Evolutionary conservation across 208 protist species (phyloP).

Genomic region (Borovskyia barvae): DNA sequence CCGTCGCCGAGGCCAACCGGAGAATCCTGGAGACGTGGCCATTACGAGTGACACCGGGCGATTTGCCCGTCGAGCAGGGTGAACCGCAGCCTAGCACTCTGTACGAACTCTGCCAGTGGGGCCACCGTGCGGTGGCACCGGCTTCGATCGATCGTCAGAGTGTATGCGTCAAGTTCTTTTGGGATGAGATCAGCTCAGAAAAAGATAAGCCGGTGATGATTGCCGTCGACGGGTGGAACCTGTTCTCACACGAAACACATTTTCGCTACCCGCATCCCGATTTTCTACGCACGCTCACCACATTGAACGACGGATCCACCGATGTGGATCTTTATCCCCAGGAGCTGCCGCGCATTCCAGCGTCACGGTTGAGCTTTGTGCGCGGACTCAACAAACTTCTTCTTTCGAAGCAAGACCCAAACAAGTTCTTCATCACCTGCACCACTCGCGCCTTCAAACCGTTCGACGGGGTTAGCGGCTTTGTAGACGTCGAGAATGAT

Average conservation of each 20-base stretch:
- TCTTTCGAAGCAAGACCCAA: constrained; percentile 69
- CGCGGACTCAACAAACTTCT: constrained; percentile 89
- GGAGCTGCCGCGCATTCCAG: constrained; percentile 87
- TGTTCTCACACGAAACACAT: constrained; percentile 90
- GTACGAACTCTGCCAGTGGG: constrained; percentile 85
- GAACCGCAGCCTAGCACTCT: constrained; percentile 72
- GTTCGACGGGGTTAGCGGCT: constrained; percentile 87
- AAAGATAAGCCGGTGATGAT: constrained; percentile 84
- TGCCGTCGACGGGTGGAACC: constrained; percentile 89
- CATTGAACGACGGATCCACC: constrained; percentile 71
- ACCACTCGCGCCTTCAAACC: constrained; percentile 90
- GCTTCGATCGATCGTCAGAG: constrained; percentile 88
- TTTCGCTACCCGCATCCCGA: constrained; percentile 91
- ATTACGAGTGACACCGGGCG: constrained; percentile 70
- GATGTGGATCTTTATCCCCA: constrained; percentile 89
- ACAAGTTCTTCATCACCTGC: constrained; percentile 91
- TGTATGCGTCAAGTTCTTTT: constrained; percentile 88
- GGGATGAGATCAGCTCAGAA: constrained; percentile 85
- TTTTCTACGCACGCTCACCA: constrained; percentile 81
- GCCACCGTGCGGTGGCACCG: constrained; percentile 68
- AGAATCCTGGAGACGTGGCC: constrained; percentile 51
- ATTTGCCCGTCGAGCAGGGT: constrained; percentile 81
- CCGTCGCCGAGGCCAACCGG: constrained; percentile 75
- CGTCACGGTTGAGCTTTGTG: constrained; percentile 86
- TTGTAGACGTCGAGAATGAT: constrained; percentile 82